Evolutionary conservation across 1,284 basidiomycete genomes (phyloP), one percentile per base, ranked within the genome.

Genomic region (Naganishia liquefaciens): DNA sequence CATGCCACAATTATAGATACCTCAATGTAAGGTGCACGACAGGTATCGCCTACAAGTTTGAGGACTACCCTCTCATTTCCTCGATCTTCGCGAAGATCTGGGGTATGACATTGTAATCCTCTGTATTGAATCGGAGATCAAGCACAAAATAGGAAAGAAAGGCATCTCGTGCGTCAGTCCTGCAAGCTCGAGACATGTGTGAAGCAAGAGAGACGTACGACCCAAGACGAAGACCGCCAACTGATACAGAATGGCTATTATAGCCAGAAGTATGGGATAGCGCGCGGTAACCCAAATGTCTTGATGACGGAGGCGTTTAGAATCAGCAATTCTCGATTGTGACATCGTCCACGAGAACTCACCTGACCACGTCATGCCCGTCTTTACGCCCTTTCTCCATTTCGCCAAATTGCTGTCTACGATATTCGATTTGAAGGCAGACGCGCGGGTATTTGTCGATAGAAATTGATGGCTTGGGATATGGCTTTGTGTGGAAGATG

Each of bases 401-500:
- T 67, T 69, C 7, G 62, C 63, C 42, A 75, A 70, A 44, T 74
- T 75, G 47, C 68, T 70, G 27, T 70, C 73, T n/a, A 78, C 64
- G 13, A 70, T 64, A 19, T 70, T 66, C 17, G 70, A 58, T 3
- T 66, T 52, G 67, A 79, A 77, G 5, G 70, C 69, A 10, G 67
- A 46, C 1, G 64, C 66, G 6, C 71, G 72, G 43, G 76, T 70
- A 53, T 78, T 77, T 33, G 69, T 72, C 10, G 73, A 68, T 37
- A 78, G 44, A 61, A 78, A 76, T 2, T 54, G 62, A 66, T 79
- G 78, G 5, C 71, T 70, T 2, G 73, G 73, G 44, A 77, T 54
- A 63, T 79, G 76, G 64, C 77, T 37, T 37, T 79, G 47, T 15
- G 6, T 40, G 6, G 21, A 4, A 42, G 21, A 30, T 3, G 28